phyloP scores from a whole-genome alignment of 2,329 filamentous ascomycete genomes.

The Xenosphaeropsis pyriputrescens region DNA sequence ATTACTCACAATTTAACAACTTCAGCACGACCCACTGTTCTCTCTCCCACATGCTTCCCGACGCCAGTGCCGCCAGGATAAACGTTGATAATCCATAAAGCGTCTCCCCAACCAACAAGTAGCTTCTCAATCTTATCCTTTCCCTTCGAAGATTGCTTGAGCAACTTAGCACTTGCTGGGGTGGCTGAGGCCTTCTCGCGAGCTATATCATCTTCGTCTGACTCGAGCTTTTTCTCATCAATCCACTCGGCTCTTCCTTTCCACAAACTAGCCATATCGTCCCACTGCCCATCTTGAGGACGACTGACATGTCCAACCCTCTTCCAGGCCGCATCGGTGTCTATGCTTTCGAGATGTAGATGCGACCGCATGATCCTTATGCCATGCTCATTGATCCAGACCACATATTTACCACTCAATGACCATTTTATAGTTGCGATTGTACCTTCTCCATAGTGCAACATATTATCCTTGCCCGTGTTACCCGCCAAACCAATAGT shows the following conservation, averaged over 20 bases:
- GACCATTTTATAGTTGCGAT: constrained; percentile 95
- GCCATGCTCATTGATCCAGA: constrained; percentile 92
- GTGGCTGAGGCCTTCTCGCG: constrained; percentile 19
- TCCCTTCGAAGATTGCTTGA: constrained; percentile 30
- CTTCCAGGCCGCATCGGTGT: constrained; percentile 82
- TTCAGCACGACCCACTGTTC: constrained; percentile 65
- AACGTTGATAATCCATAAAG: constrained; percentile 90
- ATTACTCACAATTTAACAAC: constrained; percentile 76
- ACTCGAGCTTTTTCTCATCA: constrained; percentile 66
- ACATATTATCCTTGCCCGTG: constrained; percentile 68
- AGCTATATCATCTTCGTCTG: constrained; percentile 41
- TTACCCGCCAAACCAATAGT: constrained; percentile 69
- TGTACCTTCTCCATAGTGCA: constrained; percentile 84
- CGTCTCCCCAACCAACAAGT: constrained; percentile 89
- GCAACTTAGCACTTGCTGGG: constrained; percentile 30
- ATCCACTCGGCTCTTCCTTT: constrained; percentile 89
- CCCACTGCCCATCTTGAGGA: constrained; percentile 76
- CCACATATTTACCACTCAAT: constrained; percentile 77
- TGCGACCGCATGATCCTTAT: constrained; percentile 97
- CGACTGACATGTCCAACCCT: constrained; percentile 84
- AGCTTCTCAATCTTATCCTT: constrained; percentile 55
- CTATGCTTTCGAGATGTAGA: constrained; percentile 59
- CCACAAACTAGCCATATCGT: constrained; percentile 94
- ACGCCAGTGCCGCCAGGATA: constrained; percentile 57
- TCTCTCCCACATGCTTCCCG: constrained; percentile 54